Conservation (phyloP, 2,329 filamentous ascomycete species). For the Nannizziopsis arthrosporioides region DNA sequence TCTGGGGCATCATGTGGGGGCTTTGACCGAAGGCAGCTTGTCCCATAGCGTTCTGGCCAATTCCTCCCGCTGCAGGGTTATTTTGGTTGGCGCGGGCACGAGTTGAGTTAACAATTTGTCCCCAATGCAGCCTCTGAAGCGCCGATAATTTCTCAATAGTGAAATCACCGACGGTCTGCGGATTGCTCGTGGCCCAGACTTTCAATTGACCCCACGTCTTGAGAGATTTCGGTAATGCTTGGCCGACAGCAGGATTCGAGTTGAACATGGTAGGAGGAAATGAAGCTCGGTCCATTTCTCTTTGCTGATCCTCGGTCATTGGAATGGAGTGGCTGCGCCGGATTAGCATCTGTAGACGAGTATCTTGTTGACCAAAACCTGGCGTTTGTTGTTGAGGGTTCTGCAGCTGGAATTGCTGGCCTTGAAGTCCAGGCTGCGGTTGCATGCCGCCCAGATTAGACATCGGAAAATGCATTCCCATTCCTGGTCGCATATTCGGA, state of each 20-base stretch:
- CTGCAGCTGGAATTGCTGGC: slow-evolving; percentile 14
- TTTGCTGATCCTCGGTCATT: slow-evolving; percentile 33
- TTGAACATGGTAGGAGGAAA: slow-evolving; percentile 30
- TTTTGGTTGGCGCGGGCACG: too few species aligned
- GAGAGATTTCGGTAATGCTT: slow-evolving; percentile 39
- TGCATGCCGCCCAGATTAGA: slow-evolving; percentile 21
- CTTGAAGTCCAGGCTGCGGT: slow-evolving; percentile 6
- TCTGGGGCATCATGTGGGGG: slow-evolving; percentile 22
- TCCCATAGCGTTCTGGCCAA: slow-evolving; percentile 19
- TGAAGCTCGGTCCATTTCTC: slow-evolving; percentile 32
- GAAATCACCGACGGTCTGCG: slow-evolving; percentile 31
- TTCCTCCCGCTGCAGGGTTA: slow-evolving; percentile 15
- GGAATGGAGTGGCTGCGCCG: slow-evolving; percentile 24
- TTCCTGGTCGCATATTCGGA: slow-evolving; percentile 26
- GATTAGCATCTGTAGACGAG: slow-evolving; percentile 25
- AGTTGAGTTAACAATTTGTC: slow-evolving; percentile 17
- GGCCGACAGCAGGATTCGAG: slow-evolving; percentile 22
- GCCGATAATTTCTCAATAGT: slow-evolving; percentile 32
- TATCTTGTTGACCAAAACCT: slow-evolving; percentile 1
- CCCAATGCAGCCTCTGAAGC: slow-evolving; percentile 36
- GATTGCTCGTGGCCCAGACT: slow-evolving; percentile 40
- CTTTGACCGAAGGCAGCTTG: slow-evolving; percentile 22
- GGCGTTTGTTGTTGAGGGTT: slow-evolving; percentile 17
- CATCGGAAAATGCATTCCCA: slow-evolving; percentile 27
- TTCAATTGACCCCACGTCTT: slow-evolving; percentile 49